These are phyloP conservation scores for Macrolepiota albuminosa DNA, from an alignment of 768 basidiomycete genomes.

Conservation along the genomic window DNA sequence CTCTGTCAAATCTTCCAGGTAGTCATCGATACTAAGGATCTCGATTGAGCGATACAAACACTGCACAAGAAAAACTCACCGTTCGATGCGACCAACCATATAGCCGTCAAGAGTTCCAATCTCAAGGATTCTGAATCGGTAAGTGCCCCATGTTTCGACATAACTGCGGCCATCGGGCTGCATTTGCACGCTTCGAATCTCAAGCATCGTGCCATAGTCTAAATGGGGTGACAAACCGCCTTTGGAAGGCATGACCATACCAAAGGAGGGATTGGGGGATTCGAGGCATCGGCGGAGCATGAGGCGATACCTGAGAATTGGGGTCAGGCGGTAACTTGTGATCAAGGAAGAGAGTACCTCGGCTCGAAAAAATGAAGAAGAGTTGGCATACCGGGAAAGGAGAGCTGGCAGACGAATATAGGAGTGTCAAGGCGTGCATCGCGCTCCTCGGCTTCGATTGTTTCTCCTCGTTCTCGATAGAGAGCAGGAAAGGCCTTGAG, in stretches of 20 bases:
- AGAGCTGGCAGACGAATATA: slow-evolving; percentile 85
- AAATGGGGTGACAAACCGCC: slow-evolving; percentile 33
- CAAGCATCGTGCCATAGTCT: slow-evolving; percentile 92
- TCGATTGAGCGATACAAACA: neutral
- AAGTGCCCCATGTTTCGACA: slow-evolving; percentile 59
- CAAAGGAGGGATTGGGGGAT: slow-evolving; percentile 71
- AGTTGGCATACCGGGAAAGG: slow-evolving; percentile 89
- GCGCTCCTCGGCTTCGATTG: slow-evolving; percentile 73
- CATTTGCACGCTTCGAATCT: slow-evolving; percentile 83
- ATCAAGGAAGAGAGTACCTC: slow-evolving; percentile 32
- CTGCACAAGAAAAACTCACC: slow-evolving; percentile 21
- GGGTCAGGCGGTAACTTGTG: neutral
- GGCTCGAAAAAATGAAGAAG: slow-evolving; percentile 94
- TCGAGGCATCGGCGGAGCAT: slow-evolving; percentile 97
- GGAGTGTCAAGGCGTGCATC: slow-evolving; percentile 81
- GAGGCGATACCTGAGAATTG: slow-evolving; percentile 63
- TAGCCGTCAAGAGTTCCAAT: slow-evolving; percentile 86
- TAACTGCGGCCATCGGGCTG: slow-evolving; percentile 86
- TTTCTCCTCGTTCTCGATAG: slow-evolving; percentile 57
- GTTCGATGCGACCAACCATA: slow-evolving; percentile 77
- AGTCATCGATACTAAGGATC: slow-evolving; percentile 22
- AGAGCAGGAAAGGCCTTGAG: slow-evolving; percentile 60
- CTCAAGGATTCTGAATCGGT: slow-evolving; percentile 85
- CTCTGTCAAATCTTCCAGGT: slow-evolving; percentile 31
- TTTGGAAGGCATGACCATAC: slow-evolving; percentile 80